Evolutionary conservation across 2,329 filamentous ascomycete species (phyloP), one percentile per base, ranked within the genome.

Genomic region (Metarhizium guizhouense): DNA sequence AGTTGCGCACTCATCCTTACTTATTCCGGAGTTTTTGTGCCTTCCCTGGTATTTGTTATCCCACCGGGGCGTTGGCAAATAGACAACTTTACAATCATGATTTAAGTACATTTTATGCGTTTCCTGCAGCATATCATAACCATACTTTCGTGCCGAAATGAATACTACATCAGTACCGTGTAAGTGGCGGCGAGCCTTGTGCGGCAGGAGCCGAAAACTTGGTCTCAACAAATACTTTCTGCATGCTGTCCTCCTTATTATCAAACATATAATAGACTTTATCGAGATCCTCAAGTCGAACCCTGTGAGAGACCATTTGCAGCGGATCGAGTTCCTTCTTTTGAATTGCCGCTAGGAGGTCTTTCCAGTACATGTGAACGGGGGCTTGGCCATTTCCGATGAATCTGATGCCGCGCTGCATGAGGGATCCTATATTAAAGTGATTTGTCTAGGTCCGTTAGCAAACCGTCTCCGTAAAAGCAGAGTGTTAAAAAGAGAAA

Each of bases 361-460:
- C 80, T 29, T 90, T 77, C 90, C 89, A 95, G 73, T 95, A 94
- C 64, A 85, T 82, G 64, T 93, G 88, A 0, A 95, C 88, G 0
- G 90, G 90, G 0, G 81, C 81, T 62, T 85, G 82, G 1, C 81
- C 81, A 62, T 83, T 83, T 18, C 82, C 82, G 47, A 84, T 91
- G 48, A 95, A 79, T 1, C 88, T 85, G 61, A 95, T 83, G n/a
- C 90, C 90, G 36, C 88, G 84, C 72, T 95, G 84, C 90, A 95
- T 95, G 14, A 95, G 67, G 0, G 88, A 85, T 10, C 90, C 89
- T 62, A 93, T 85, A 71, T 90, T 90, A 76, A 93, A 89, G 69
- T 90, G 86, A 70, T 90, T 91, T 25, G 86, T 89, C 79, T 85
- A 3, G 1, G 32, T 11, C 2, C 13, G 4, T 10, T 14, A 34